Evolutionary conservation across 2,329 filamentous ascomycete genomes (phyloP), one percentile per base, ranked within the genome.

Genomic region (Myotisia sp.): DNA sequence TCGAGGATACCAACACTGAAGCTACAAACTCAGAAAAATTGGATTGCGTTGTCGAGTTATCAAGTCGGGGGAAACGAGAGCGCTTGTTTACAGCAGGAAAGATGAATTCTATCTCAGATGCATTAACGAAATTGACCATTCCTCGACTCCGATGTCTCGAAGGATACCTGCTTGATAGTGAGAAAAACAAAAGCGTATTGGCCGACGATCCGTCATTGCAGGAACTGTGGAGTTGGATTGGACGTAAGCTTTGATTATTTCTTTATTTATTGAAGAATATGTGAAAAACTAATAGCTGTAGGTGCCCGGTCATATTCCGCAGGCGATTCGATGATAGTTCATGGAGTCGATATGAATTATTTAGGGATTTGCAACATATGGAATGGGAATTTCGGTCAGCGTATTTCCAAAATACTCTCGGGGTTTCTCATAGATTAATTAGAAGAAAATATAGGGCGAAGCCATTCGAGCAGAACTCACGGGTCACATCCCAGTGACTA

Each of bases 301-400:
- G 59, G 54, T 31, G 55, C 62, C 20, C 54, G 53, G 17, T 42
- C 42, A 9, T 52, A 58, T 30, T 59, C 60, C 23, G 44, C 58
- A 26, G 57, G 62, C 20, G 58, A 65, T 20, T 64, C 64, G 5
- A 74, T 76, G 68, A 59, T 71, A 7, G 58, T 65, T 16, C 64
- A 67, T 30, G 60, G 60, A 2, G 52, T 75, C 10, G 74, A 77
- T 46, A 50, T 77, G 34, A 74, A 69, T 44, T 77, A 71, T 46
- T 50, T 76, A 13, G 74, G 74, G 2, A 63, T 78, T 7, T 62
- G 61, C 40, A 64, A 63, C 24, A 61, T 76, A 9, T 76, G 71
- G 71, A 66, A 62, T 31, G 67, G 70, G 43, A 65, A 67, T 28
- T 51, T 74, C 16, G 66, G 67, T 55, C 58, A 45, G 29, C n/a